phyloP scores from a whole-genome alignment of 2,329 filamentous ascomycete genomes.

The Rhinocladiella mackenziei region DNA sequence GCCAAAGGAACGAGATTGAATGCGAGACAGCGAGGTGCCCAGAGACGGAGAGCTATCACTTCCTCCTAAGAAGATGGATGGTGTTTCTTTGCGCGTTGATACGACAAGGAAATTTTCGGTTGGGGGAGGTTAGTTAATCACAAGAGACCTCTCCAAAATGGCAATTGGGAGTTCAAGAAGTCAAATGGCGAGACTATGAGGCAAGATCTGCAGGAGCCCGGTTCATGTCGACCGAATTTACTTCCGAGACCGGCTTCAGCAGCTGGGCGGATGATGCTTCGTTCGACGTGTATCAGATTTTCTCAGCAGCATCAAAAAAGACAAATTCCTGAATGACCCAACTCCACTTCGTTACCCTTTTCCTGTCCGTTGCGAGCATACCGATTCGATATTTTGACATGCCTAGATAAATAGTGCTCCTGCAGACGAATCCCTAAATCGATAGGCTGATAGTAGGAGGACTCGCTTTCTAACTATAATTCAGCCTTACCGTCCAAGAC shows the following conservation, averaged over 20 bases:
- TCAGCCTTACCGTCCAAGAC: neutral
- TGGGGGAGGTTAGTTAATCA: too few relatives aligned
- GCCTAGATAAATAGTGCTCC: too few relatives aligned
- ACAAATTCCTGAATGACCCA: neutral
- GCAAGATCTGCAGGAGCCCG: neutral
- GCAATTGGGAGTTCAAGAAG: too few relatives aligned
- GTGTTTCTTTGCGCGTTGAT: slow-evolving; percentile 3
- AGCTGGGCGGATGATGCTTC: neutral
- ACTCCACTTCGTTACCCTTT: neutral
- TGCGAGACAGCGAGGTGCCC: slow-evolving; percentile 84
- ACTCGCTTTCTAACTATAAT: neutral
- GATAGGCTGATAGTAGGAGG: too few relatives aligned
- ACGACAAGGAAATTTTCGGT: neutral
- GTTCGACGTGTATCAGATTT: neutral
- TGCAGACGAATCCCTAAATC: too few relatives aligned
- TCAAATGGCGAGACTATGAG: neutral
- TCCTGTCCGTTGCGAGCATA: neutral
- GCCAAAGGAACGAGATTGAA: slow-evolving; percentile 66
- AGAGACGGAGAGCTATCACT: slow-evolving; percentile 59
- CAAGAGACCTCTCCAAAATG: too few relatives aligned
- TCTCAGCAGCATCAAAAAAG: neutral
- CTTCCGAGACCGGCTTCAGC: neutral
- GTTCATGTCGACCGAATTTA: neutral
- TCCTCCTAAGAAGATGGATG: slow-evolving; percentile 29
- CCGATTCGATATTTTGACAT: neutral